These are phyloP conservation scores for Filobasidium uniguttulatum DNA, from an alignment of 1,284 basidiomycete genomes.

Conservation along the genomic window DNA sequence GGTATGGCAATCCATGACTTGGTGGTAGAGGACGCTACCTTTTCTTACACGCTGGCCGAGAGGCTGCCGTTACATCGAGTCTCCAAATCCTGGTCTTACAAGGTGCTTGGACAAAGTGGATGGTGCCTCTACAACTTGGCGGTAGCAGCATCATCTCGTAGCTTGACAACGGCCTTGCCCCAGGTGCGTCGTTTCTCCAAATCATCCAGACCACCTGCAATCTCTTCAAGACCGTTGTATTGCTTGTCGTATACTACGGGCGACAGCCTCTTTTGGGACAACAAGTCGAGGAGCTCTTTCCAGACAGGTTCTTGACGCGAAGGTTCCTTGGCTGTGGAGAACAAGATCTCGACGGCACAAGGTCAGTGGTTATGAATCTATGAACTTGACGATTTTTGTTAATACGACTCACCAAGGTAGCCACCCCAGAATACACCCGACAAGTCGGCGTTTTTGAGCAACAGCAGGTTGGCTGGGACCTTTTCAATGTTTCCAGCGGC, in stretches of 20 bases:
- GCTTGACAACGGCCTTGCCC: slow-evolving; percentile 70
- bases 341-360: neutral
- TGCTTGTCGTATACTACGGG: slow-evolving; percentile 61
- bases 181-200: slow-evolving; percentile 67
- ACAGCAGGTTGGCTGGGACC: slow-evolving; percentile 70
- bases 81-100: no score
- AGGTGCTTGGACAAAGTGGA: neutral
- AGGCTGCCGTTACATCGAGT: no score
- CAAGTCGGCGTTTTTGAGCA: slow-evolving; percentile 73
- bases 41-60: no score
- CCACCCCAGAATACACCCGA: slow-evolving; percentile 76
- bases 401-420: slow-evolving; percentile 47
- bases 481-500: slow-evolving; percentile 80
- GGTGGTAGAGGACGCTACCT: no score
- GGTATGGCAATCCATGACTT: no score
- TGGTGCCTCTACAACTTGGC: neutral
- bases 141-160: slow-evolving; percentile 41
- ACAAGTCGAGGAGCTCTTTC: slow-evolving; percentile 57
- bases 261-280: slow-evolving; percentile 51
- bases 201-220: slow-evolving; percentile 44
- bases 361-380: neutral
- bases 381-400: neutral
- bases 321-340: slow-evolving; percentile 51
- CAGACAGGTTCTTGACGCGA: slow-evolving; percentile 55
- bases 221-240: slow-evolving; percentile 56